Conservation (phyloP, 805 yeast species). For the Cyberlindnera xishuangbannaensis region DNA sequence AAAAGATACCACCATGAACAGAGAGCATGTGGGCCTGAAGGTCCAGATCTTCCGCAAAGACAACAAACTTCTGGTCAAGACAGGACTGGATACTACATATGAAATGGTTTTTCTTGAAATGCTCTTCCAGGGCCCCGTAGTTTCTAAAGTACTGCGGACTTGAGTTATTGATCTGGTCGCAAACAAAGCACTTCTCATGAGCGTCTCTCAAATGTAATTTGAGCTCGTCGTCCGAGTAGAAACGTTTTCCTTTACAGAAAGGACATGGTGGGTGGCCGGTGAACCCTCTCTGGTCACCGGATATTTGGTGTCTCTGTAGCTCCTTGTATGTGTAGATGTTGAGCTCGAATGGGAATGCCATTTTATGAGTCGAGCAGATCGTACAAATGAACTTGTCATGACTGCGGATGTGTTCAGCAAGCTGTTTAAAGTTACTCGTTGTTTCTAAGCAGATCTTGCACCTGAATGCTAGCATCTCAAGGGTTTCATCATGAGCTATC, state of each 20-base stretch:
- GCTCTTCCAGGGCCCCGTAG: constrained; percentile 68
- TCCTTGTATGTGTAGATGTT: constrained; percentile 53
- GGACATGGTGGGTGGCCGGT: constrained; percentile 86
- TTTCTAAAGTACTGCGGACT: constrained; percentile 72
- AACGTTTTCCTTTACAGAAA: constrained; percentile 67
- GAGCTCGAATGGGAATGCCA: constrained; percentile 71
- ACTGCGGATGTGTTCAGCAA: constrained; percentile 59
- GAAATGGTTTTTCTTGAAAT: constrained; percentile 69
- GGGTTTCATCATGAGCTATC: constrained; percentile 41
- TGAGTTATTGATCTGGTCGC: constrained; percentile 62
- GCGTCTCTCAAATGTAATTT: constrained; percentile 71
- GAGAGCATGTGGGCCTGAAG: constrained; percentile 81
- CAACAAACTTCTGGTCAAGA: constrained; percentile 86
- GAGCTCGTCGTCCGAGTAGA: constrained; percentile 86
- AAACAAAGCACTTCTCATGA: constrained; percentile 87
- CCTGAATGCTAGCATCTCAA: constrained; percentile 43
- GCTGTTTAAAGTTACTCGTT: constrained; percentile 46
- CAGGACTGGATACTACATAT: constrained; percentile 74
- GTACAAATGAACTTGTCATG: constrained; percentile 68
- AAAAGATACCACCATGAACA: constrained; percentile 64
- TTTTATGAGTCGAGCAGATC: constrained; percentile 72
- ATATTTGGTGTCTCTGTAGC: constrained; percentile 61
- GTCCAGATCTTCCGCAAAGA: constrained; percentile 80
- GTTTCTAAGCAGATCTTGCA: constrained; percentile 42
- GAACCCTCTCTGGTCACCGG: constrained; percentile 76